phyloP scores from a whole-genome alignment of 805 yeast genomes.

The Saccharomyces paradoxus region DNA sequence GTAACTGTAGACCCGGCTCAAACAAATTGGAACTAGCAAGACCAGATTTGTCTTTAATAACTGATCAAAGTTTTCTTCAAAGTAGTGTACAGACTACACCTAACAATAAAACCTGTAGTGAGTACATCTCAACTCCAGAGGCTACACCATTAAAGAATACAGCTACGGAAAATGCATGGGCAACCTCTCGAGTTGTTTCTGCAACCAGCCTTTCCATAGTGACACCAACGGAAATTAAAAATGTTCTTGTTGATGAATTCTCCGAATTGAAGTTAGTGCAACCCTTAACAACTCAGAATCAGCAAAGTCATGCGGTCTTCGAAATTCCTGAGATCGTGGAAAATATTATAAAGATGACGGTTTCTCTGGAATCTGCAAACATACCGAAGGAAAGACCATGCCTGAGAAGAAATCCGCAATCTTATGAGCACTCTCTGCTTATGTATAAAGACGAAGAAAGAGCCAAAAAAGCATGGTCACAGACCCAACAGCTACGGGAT shows the following conservation, averaged over 20 bases:
- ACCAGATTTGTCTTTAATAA: background rate
- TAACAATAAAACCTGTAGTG: background rate
- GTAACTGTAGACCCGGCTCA: background rate
- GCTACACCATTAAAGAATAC: slow-evolving; percentile 1
- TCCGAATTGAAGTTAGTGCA: slow-evolving; percentile 5
- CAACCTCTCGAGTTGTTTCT: slow-evolving; percentile 5
- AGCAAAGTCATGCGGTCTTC: slow-evolving; percentile 40
- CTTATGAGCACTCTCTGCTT: slow-evolving; percentile 58
- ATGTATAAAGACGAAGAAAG: slow-evolving; percentile 48
- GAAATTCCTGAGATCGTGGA: slow-evolving; percentile 68
- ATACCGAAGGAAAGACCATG: slow-evolving; percentile 47
- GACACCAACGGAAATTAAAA: slow-evolving; percentile 1
- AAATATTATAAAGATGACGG: slow-evolving; percentile 42
- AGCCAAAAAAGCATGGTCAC: slow-evolving; percentile 41
- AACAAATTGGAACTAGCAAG: background rate
- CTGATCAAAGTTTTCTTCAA: background rate
- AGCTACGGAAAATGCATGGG: slow-evolving; percentile 1
- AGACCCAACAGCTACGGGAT: background rate
- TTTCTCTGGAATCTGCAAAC: slow-evolving; percentile 37
- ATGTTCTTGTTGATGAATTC: slow-evolving; percentile 5
- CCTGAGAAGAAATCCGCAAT: slow-evolving; percentile 58
- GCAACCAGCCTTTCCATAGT: slow-evolving; percentile 6
- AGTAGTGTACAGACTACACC: background rate
- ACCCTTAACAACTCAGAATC: background rate
- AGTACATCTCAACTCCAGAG: slow-evolving; percentile 1